phyloP scores from a whole-genome alignment of 768 basidiomycete genomes.

The Rossbeevera mucosa region DNA sequence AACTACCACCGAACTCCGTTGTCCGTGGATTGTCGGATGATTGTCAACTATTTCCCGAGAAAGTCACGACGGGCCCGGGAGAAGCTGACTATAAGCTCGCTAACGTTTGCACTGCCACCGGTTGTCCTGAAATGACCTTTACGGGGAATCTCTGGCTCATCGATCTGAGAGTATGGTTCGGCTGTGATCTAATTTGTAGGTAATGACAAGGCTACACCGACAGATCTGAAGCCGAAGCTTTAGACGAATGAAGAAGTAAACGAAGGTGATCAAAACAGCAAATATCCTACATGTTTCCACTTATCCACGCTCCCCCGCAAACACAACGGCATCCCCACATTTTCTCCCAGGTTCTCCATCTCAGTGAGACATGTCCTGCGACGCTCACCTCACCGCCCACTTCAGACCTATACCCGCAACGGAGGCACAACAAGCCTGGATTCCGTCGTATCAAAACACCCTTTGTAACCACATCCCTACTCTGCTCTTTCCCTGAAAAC shows the following conservation, averaged over 20 bases:
- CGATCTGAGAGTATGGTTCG: conserved; percentile 52
- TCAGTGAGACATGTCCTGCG: conserved; percentile 34
- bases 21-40: neutral
- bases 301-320: conserved; percentile 65
- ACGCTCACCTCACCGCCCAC: conserved; percentile 30
- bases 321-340: conserved; percentile 58
- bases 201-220: neutral
- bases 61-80: neutral
- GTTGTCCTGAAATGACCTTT: neutral
- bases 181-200: conserved; percentile 35
- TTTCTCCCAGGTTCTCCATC: conserved; percentile 63
- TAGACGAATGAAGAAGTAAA: neutral
- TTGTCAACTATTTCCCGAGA: neutral
- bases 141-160: conserved; percentile 41
- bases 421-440: conserved; percentile 45
- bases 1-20: neutral
- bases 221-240: neutral
- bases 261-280: neutral
- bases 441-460: conserved; percentile 40
- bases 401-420: conserved; percentile 60
- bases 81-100: too few species aligned
- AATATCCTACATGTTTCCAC: conserved; percentile 12
- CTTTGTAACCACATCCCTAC: conserved; percentile 63
- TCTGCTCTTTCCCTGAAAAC: conserved; percentile 36
- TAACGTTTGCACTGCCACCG: neutral